phyloP scores from a whole-genome alignment of 306 rosid species.

The Pterocarpus macrocarpus region DNA sequence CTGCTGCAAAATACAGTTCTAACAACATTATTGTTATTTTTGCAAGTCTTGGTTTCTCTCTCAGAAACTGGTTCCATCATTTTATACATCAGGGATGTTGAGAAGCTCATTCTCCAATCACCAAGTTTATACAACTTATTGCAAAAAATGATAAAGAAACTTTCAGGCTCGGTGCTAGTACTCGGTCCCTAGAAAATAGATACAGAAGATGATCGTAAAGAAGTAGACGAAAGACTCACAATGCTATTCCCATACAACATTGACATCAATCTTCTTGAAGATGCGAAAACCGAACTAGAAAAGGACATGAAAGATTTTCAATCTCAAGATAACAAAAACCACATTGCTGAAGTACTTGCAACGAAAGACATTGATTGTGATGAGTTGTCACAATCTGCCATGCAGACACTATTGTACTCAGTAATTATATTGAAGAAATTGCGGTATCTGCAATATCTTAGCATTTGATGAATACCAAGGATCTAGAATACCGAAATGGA shows the following conservation, averaged over 20 bases:
- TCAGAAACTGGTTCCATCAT: too few relatives aligned
- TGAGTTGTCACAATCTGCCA: conserved; percentile 73
- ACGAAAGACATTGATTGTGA: conserved; percentile 89
- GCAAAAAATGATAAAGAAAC: too few relatives aligned
- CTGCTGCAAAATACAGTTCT: too few relatives aligned
- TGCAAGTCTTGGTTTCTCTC: too few relatives aligned
- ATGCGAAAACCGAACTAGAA: conserved; percentile 77
- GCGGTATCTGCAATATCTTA: conserved; percentile 79
- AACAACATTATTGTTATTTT: too few relatives aligned
- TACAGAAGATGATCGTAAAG: conserved; percentile 56
- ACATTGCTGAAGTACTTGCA: conserved; percentile 85
- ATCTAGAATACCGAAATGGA: conserved; percentile 90
- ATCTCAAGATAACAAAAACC: conserved; percentile 85
- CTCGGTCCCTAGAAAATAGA: conserved; percentile 75
- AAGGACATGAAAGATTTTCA: conserved; percentile 74
- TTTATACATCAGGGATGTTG: too few relatives aligned
- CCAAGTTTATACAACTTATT: too few relatives aligned
- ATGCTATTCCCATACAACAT: conserved; percentile 74
- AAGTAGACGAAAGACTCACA: conserved; percentile 66
- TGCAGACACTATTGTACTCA: conserved; percentile 69
- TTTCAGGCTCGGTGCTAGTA: too few relatives aligned
- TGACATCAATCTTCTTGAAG: conserved; percentile 73
- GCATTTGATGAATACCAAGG: conserved; percentile 73
- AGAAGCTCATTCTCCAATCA: too few relatives aligned
- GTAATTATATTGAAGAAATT: conserved; percentile 81